Percentiles rank a stretch among this genome's conserved stretches.
phyloP scores from a whole-genome alignment of 202 grass and related monocot genomes.

The Dendrocalamus latiflorus region DNA sequence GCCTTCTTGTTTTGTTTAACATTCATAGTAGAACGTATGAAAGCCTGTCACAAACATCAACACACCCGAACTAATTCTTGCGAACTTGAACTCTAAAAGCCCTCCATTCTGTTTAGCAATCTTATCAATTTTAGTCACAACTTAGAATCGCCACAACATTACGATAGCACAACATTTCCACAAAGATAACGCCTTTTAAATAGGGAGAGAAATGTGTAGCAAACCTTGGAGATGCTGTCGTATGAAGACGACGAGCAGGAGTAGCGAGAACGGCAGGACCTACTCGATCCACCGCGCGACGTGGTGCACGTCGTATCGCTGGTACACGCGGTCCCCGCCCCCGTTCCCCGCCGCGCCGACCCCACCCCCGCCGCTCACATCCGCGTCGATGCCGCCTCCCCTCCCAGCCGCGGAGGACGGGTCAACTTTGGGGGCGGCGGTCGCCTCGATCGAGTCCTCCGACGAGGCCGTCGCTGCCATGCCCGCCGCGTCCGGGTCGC shows the following conservation, averaged over 20 bases:
- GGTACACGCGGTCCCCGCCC: conserved; percentile 61
- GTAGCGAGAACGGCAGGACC: conserved; percentile 85
- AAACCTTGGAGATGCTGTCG: conserved; percentile 96
- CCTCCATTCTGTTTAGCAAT: background rate
- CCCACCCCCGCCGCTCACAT: conserved; percentile 27
- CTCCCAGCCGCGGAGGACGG: conserved; percentile 26
- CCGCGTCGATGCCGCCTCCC: conserved; percentile 39
- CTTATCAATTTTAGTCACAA: background rate
- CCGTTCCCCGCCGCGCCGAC: too few relatives aligned
- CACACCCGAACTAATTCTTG: background rate
- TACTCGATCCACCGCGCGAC: conserved; percentile 88
- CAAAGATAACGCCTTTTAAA: background rate
- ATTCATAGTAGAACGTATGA: background rate
- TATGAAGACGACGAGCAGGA: conserved; percentile 93
- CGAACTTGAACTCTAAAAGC: background rate
- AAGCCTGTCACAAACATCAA: background rate
- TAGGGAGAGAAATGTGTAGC: background rate
- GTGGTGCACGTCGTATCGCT: conserved; percentile 90
- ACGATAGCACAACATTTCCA: background rate
- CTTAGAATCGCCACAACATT: background rate
- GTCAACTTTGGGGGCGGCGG: conserved; percentile 27
- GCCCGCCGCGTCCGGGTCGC: conserved; percentile 38
- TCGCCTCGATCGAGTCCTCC: conserved; percentile 47
- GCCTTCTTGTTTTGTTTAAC: background rate
- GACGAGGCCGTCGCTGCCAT: background rate